phyloP scores from a whole-genome alignment of 305 asterid genomes.

The Striga hermonthica region DNA sequence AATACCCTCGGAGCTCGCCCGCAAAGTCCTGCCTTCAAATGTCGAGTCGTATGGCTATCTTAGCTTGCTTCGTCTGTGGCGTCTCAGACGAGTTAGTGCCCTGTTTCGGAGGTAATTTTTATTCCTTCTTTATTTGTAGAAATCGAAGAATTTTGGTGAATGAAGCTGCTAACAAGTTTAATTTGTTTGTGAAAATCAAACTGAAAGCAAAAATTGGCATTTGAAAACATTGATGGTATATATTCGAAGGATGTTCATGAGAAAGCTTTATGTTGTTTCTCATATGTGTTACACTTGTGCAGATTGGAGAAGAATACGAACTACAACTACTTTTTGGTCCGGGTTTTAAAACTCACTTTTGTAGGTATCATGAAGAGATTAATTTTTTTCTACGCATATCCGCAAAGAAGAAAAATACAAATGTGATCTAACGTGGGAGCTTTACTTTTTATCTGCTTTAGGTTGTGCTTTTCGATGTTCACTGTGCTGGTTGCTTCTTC shows the following conservation, averaged over 20 bases:
- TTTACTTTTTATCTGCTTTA: slow-evolving; percentile 28
- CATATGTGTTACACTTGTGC: slow-evolving; percentile 27
- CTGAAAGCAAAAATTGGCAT: too few relatives aligned
- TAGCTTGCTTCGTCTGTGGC: slow-evolving; percentile 86
- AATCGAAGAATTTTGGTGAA: too few relatives aligned
- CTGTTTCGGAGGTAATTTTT: slow-evolving; percentile 58
- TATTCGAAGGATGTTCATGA: background rate
- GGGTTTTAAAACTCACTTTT: slow-evolving; percentile 57
- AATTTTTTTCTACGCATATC: background rate
- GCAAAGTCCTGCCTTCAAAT: slow-evolving; percentile 28
- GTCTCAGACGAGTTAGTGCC: slow-evolving; percentile 70
- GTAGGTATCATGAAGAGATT: slow-evolving; percentile 42
- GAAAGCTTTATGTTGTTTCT: background rate
- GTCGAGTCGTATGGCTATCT: slow-evolving; percentile 44
- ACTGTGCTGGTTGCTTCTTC: slow-evolving; percentile 59
- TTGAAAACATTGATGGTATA: too few relatives aligned
- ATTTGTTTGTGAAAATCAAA: too few relatives aligned
- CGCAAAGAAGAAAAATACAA: slow-evolving; percentile 1
- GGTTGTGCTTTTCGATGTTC: slow-evolving; percentile 77
- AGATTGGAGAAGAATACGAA: slow-evolving; percentile 76
- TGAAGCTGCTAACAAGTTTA: background rate
- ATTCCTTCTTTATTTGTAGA: background rate
- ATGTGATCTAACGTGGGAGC: slow-evolving; percentile 24
- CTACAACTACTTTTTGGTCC: slow-evolving; percentile 55
- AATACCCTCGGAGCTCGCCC: slow-evolving; percentile 51